A percentile compares a stretch with the other conserved stretches of the same genome.
Evolutionary conservation across 345 rosid genomes (phyloP).

Genomic region (Hibiscus trionum): DNA sequence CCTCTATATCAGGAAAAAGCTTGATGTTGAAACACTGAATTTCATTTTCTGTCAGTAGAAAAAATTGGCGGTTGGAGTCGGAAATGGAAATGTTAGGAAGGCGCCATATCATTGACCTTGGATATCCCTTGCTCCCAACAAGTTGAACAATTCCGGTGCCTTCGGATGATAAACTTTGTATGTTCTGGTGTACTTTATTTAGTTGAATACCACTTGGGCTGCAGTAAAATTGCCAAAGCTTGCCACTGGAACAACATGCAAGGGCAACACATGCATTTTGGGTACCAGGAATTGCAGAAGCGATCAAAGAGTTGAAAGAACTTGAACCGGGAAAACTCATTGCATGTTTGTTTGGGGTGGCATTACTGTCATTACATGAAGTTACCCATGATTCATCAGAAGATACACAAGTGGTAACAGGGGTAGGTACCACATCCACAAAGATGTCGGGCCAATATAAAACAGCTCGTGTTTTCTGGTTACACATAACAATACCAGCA

Average conservation of each 20-base stretch:
- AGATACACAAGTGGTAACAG: constrained; percentile 33
- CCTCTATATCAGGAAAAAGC: constrained; percentile 35
- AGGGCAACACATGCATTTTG: constrained; percentile 53
- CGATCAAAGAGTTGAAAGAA: constrained; percentile 62
- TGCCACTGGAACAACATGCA: constrained; percentile 61
- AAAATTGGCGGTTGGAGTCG: constrained; percentile 47
- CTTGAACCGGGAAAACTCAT: constrained; percentile 27
- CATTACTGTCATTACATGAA: constrained; percentile 31
- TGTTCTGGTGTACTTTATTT: constrained; percentile 31
- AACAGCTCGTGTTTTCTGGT: constrained; percentile 49
- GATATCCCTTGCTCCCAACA: constrained; percentile 51
- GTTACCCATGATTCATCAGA: constrained; percentile 33
- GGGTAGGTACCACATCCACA: constrained; percentile 32
- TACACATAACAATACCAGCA: constrained; percentile 56
- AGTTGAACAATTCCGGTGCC: constrained; percentile 29
- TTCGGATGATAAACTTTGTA: constrained; percentile 26
- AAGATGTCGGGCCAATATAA: constrained; percentile 72
- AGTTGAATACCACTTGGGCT: constrained; percentile 37
- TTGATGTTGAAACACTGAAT: constrained; percentile 52
- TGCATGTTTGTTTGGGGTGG: constrained; percentile 25
- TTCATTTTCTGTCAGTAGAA: constrained; percentile 66
- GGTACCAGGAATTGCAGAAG: constrained; percentile 30
- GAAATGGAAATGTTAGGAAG: constrained; percentile 23
- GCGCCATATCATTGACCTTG: constrained; percentile 73
- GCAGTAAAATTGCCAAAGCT: constrained; percentile 71